These are phyloP conservation scores for Curvularia sp. DNA, from an alignment of 2,329 filamentous ascomycete genomes.

Conservation along the genomic window DNA sequence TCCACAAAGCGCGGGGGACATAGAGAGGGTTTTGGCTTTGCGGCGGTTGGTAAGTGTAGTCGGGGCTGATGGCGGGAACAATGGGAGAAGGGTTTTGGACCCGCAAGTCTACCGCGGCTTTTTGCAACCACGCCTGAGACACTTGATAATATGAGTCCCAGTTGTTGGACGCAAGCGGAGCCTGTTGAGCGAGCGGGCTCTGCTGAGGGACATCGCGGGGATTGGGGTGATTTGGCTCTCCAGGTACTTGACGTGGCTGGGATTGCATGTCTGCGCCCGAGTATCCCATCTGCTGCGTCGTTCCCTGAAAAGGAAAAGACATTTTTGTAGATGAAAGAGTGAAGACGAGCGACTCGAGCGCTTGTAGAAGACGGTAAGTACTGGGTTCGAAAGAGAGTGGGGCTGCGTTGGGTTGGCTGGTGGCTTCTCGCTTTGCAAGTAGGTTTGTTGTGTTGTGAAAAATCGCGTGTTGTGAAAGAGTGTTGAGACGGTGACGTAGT, in stretches of 20 bases:
- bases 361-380: neutral
- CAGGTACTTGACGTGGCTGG: too few species aligned
- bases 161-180: neutral
- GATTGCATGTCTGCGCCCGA: too few species aligned
- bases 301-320: neutral
- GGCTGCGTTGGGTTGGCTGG: too few species aligned
- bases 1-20: neutral
- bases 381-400: too few species aligned
- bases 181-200: neutral
- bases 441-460: neutral
- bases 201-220: neutral
- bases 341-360: neutral
- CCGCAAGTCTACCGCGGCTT: neutral
- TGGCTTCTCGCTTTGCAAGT: neutral
- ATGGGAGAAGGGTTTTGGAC: neutral
- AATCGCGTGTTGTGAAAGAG: neutral
- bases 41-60: neutral
- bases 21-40: neutral
- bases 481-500: too few species aligned
- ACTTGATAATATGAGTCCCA: neutral
- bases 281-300: too few species aligned
- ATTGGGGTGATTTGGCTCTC: too few species aligned
- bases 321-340: neutral
- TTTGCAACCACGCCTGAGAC: neutral
- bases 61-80: neutral